These are phyloP conservation scores for Dendrocalamus sinicus DNA, from an alignment of 176 grass and related monocot species.

Conservation along the genomic window DNA sequence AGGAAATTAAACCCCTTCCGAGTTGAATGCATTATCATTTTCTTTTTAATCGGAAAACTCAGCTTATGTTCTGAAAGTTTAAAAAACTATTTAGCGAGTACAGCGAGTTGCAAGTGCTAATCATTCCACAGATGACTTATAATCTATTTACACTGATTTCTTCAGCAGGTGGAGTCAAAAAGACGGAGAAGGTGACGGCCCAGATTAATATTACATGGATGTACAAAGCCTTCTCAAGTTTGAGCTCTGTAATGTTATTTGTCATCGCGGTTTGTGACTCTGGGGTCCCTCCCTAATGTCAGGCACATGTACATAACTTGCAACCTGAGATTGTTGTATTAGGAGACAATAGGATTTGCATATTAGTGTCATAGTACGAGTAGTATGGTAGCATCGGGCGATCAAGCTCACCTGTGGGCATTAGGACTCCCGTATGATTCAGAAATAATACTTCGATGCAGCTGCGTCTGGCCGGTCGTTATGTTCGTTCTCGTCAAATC, in stretches of 20 bases:
- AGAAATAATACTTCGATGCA: constrained; percentile 36
- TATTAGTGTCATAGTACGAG: constrained; percentile 29
- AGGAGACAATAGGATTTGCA: constrained; percentile 41
- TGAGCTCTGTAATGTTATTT: constrained; percentile 48
- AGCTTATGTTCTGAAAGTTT: not conserved
- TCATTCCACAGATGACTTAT: not conserved
- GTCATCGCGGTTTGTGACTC: constrained; percentile 37
- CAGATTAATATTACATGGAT: constrained; percentile 40
- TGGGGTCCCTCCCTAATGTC: constrained; percentile 31
- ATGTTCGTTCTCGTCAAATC: constrained; percentile 10
- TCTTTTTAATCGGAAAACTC: not conserved
- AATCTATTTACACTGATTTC: constrained; percentile 12
- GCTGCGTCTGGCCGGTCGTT: not conserved
- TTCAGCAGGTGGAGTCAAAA: constrained; percentile 79
- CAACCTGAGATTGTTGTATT: constrained; percentile 58
- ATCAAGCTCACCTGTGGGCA: constrained; percentile 36
- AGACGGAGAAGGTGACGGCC: constrained; percentile 78
- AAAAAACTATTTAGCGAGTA: not conserved
- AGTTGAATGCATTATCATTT: not conserved
- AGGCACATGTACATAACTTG: constrained; percentile 56
- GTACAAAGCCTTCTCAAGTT: constrained; percentile 64
- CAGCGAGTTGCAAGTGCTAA: not conserved
- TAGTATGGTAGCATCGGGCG: constrained; percentile 43
- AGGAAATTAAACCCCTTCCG: not conserved
- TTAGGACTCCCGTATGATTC: constrained; percentile 21